A percentile compares a stretch with the other conserved stretches of the same genome.
Evolutionary conservation across 2,329 filamentous ascomycete genomes (phyloP).

Genomic region (Ophiocordyceps camponoti-saundersi): DNA sequence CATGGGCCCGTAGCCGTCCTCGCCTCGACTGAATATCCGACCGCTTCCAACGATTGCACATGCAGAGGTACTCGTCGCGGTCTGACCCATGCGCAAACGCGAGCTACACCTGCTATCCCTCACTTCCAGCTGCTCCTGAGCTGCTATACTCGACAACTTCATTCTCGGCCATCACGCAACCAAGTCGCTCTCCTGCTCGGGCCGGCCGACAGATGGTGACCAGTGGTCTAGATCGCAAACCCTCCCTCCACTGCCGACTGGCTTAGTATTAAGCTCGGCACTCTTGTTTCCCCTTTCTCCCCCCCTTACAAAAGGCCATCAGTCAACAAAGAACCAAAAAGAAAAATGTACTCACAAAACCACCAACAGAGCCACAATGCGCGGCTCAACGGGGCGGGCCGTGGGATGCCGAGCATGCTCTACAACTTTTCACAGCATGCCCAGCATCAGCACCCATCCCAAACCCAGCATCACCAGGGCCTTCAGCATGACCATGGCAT

Average conservation of each 20-base stretch:
- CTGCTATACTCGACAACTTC: conserved; percentile 5
- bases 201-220: conserved; percentile 10
- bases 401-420: conserved; percentile 46
- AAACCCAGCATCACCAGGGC: conserved; percentile 45
- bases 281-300: background rate
- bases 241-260: conserved; percentile 4
- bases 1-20: conserved; percentile 1
- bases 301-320: conserved; percentile 3
- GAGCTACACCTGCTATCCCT: conserved; percentile 15
- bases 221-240: conserved; percentile 3
- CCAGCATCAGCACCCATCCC: conserved; percentile 44
- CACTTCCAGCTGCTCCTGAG: conserved; percentile 15
- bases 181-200: conserved; percentile 5
- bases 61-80: conserved; percentile 6
- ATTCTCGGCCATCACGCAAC: conserved; percentile 2
- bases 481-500: conserved; percentile 41
- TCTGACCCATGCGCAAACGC: conserved; percentile 21
- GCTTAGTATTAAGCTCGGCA: background rate
- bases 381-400: conserved; percentile 45
- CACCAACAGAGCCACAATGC: conserved; percentile 58
- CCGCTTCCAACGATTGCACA: conserved; percentile 4
- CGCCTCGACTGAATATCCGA: conserved; percentile 1
- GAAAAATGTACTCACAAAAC: conserved; percentile 56
- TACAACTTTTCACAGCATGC: conserved; percentile 52
- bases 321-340: conserved; percentile 1